Conservation (phyloP, 208 protist species). For the Acanthamoeba castellanii region DNA sequence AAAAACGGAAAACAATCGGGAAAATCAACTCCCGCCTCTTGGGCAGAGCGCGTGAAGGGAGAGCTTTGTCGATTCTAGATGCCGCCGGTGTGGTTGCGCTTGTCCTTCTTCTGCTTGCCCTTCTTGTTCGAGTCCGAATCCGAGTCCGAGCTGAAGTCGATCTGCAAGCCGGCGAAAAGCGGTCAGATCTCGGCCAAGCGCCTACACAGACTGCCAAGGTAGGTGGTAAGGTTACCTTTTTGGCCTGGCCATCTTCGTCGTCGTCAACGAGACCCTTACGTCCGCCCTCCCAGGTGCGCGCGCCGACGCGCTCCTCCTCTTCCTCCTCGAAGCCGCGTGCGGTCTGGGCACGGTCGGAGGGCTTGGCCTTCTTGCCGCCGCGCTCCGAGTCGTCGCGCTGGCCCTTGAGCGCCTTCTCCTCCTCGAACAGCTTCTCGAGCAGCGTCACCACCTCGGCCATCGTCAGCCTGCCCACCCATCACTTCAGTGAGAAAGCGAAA, state of each 20-base stretch:
- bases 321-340: not conserved
- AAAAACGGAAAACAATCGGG: too few species aligned
- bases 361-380: not conserved
- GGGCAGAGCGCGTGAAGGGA: too few species aligned
- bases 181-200: too few species aligned
- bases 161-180: not conserved
- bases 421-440: constrained; percentile 69
- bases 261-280: not conserved
- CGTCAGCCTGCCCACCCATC: not conserved
- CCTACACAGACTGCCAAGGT: too few species aligned
- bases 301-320: not conserved
- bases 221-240: not conserved
- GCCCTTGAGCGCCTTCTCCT: constrained; percentile 61
- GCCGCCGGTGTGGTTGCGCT: constrained; percentile 2
- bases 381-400: not conserved
- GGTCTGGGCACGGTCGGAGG: not conserved
- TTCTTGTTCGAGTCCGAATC: not conserved
- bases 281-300: not conserved
- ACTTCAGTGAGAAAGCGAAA: not conserved
- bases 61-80: too few species aligned
- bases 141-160: not conserved
- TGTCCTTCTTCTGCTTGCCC: not conserved
- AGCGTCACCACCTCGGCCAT: constrained; percentile 22
- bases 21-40: too few species aligned
- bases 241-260: not conserved